A percentile compares a stretch with the other conserved stretches of the same genome.
Conservation (phyloP, 78 protist species). For the Dictyostelium purpureum region DNA sequence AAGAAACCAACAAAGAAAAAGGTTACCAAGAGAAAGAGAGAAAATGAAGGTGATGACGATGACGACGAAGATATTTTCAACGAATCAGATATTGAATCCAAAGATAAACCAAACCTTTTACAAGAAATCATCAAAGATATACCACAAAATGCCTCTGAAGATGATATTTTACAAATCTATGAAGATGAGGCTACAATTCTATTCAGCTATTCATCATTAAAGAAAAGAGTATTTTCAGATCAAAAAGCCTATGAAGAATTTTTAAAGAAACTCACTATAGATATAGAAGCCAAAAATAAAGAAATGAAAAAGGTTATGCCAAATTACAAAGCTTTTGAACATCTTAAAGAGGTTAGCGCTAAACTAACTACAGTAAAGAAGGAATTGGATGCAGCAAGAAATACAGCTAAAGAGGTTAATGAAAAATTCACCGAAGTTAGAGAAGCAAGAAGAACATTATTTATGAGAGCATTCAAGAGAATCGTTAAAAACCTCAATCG, state of each 20-base stretch:
- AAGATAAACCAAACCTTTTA: not conserved
- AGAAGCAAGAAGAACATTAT: slow-evolving; percentile 32
- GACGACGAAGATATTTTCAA: slow-evolving; percentile 15
- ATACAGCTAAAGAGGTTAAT: not conserved
- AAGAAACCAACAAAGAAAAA: slow-evolving; percentile 8
- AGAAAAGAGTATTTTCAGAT: not conserved
- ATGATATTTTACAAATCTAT: not conserved
- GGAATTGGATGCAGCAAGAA: not conserved
- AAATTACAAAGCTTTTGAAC: slow-evolving; percentile 60
- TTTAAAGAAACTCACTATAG: not conserved
- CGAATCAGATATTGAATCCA: not conserved
- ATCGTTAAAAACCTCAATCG: slow-evolving; percentile 40
- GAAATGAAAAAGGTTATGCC: slow-evolving; percentile 32
- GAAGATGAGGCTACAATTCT: not conserved
- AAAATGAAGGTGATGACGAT: not conserved
- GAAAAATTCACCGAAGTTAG: slow-evolving; percentile 2
- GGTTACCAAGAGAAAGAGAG: not conserved
- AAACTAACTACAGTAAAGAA: not conserved
- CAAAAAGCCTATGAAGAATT: slow-evolving; percentile 4
- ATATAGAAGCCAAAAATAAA: not conserved
- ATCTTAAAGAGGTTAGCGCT: not conserved
- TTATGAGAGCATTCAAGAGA: slow-evolving; percentile 76
- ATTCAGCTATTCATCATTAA: not conserved
- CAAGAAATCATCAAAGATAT: not conserved
- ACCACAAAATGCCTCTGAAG: not conserved